Base-by-base conservation (phyloP, 1,139 yeast genomes). In the Yamadazyma atlantica region DNA sequence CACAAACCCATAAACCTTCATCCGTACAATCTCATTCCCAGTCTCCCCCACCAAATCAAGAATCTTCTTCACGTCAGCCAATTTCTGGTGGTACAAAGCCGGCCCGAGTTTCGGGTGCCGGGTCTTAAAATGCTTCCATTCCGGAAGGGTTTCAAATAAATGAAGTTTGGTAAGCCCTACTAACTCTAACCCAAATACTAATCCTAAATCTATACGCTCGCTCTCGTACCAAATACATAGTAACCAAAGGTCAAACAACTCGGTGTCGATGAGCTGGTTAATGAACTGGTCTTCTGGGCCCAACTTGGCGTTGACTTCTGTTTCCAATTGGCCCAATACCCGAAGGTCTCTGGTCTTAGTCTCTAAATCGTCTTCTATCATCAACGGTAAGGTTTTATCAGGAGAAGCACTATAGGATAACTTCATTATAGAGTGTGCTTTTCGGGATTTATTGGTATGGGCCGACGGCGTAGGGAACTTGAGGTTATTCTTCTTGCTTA, bases 171-270 rank as follows among this genome's bases (percentile, higher is more conserved):
- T 49, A 10, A 60, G 35, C 9, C 43, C 35, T 4, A 47, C 36
- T 4, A 51, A 36, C 5, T 54, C 49, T 9, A 58, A 30, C 4
- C 54, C 44, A 42, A 62, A 62, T 17, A 61, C 46, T 5, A 37
- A 35, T 2, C 42, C 13, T 10, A 57, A 38, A 18, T 44, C 45
- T 4, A 52, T 29, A 1, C 44, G 39, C 13, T 59, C 64, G 19
- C 37, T 34, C 33, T 67, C 51, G 22, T 40, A 39, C 34, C 39
- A 49, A 11, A 70, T 49, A 24, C 67, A 49, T 40, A 62, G 44
- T 14, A 64, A 46, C 69, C 74, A 73, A 11, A 64, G 50, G 42
- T 75, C 80, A 41, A 58, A 62, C n/a, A 74, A 50, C 22, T 58
- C 49, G 3, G 56, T 46, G 39, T 73, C 77, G 3, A 73, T 42